Percentiles rank a stretch among this genome's conserved stretches.
These are phyloP conservation scores for Arthrobotrys entomopaga DNA, from an alignment of 2,329 filamentous ascomycete species.

Conservation along the genomic window DNA sequence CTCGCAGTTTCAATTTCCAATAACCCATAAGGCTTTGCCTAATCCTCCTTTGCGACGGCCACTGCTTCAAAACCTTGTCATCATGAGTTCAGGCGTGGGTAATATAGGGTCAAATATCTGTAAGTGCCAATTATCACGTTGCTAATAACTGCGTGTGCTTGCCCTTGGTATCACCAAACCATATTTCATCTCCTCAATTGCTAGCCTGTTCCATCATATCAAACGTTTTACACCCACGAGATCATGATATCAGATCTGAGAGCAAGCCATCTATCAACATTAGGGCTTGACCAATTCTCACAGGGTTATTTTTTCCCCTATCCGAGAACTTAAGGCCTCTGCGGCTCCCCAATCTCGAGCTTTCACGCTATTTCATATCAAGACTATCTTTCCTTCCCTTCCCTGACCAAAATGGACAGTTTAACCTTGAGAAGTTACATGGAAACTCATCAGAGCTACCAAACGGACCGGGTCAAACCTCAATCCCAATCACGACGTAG, in stretches of 20 bases:
- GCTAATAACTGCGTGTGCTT: slow-evolving; percentile 14
- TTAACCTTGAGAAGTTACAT: slow-evolving; percentile 51
- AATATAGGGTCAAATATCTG: slow-evolving; percentile 35
- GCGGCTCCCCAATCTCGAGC: slow-evolving; percentile 16
- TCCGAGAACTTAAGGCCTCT: slow-evolving; percentile 27
- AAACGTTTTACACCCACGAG: slow-evolving; percentile 24
- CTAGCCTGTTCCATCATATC: slow-evolving; percentile 6
- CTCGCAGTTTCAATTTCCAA: background rate
- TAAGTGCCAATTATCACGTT: slow-evolving; percentile 38
- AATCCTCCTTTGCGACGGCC: slow-evolving; percentile 24
- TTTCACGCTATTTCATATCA: slow-evolving; percentile 20
- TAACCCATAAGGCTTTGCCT: slow-evolving; percentile 24
- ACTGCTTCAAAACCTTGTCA: slow-evolving; percentile 16
- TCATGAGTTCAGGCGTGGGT: slow-evolving; percentile 31
- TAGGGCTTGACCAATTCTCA: slow-evolving; percentile 17
- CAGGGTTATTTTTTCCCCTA: slow-evolving; percentile 20
- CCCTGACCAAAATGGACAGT: slow-evolving; percentile 38
- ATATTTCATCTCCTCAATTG: background rate
- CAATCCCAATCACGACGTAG: slow-evolving; percentile 41
- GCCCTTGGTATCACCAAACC: slow-evolving; percentile 16
- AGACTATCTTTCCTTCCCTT: background rate
- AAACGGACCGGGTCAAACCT: slow-evolving; percentile 49
- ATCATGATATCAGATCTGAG: too few species aligned
- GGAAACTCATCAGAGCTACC: slow-evolving; percentile 44
- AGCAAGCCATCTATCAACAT: slow-evolving; percentile 18